These are phyloP conservation scores for Aspergillus sp. DNA, from an alignment of 2,329 filamentous ascomycete genomes.

Conservation along the genomic window DNA sequence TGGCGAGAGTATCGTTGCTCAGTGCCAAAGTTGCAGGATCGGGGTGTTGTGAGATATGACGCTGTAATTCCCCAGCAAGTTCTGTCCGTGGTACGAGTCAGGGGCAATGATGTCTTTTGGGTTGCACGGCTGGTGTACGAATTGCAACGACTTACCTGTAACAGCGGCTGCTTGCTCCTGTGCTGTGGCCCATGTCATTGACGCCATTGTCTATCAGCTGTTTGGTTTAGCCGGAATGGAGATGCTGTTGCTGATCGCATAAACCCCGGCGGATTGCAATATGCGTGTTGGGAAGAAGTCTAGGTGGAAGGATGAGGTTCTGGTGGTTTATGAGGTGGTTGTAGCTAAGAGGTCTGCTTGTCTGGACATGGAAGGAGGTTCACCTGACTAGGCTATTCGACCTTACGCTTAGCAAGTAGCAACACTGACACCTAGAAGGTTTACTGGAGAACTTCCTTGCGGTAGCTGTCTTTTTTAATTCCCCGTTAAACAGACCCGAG, in stretches of 20 bases:
- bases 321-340: not conserved
- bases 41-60: slow-evolving; percentile 3
- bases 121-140: not conserved
- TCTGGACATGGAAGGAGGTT: not conserved
- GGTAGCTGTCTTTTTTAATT: not conserved
- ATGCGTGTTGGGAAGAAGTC: not conserved
- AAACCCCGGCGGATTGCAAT: no score
- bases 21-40: not conserved
- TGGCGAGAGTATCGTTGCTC: not conserved
- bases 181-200: not conserved
- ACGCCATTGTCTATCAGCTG: not conserved
- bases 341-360: no score
- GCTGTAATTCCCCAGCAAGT: slow-evolving; percentile 16
- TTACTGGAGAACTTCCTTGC: not conserved
- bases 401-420: no score
- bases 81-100: slow-evolving; percentile 9
- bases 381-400: slow-evolving; percentile 11
- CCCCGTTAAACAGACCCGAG: no score
- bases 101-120: not conserved
- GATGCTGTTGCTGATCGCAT: no score
- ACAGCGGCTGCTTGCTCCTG: not conserved
- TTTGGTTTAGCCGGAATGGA: no score
- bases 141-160: slow-evolving; percentile 1
- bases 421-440: no score
- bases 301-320: not conserved